Base-by-base conservation (phyloP, 768 basidiomycete species). In the Dictyophora rubrovolvata region DNA sequence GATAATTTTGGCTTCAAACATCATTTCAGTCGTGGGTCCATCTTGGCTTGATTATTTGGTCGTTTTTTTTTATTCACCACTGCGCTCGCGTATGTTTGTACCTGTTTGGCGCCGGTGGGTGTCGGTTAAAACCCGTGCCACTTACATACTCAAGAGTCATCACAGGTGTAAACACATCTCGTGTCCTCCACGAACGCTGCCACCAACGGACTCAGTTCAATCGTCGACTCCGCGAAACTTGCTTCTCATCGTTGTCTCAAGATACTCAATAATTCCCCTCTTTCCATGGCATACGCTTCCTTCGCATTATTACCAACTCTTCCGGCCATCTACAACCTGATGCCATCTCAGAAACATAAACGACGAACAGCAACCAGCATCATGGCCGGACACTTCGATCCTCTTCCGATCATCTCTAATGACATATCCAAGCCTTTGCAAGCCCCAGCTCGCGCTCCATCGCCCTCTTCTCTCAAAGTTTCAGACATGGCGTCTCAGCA, bases 291-390 rank as follows among this genome's bases (percentile, higher is more conserved):
- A 12, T 59, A 51, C 36, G 14, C 49, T 16, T 21, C 23, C 20
- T 37, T 34, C 22, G 3, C 49, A n/a, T 34, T 59, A 34, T 59
- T 59, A 17, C 48, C 50, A 18, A 37, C n/a, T 35, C 50, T 59
- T 28, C 57, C 57, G 14, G 48, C 49, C 2, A 16, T 59, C 35
- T 59, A 59, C 21, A 23, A 36, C n/a, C 18, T 53, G 35, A 14
- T 36, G 49, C 57, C 57, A 36, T n/a, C 48, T 23, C 21, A 53
- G 14, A 47, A 58, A 35, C 50, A 53, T 33, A 34, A 36, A 21
- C 48, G 57, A 37, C 48, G 57, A 1, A 59, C 57, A 8, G 57
- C 57, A 2, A 59, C 57, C 20, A 59, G 50, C n/a, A 59, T 51
- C 23, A 52, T 59, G 49, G 57, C 57, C 1, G 57, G 57, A 1